Conservation (phyloP, 495 filamentous ascomycete genomes). For the Neurospora terricola region DNA sequence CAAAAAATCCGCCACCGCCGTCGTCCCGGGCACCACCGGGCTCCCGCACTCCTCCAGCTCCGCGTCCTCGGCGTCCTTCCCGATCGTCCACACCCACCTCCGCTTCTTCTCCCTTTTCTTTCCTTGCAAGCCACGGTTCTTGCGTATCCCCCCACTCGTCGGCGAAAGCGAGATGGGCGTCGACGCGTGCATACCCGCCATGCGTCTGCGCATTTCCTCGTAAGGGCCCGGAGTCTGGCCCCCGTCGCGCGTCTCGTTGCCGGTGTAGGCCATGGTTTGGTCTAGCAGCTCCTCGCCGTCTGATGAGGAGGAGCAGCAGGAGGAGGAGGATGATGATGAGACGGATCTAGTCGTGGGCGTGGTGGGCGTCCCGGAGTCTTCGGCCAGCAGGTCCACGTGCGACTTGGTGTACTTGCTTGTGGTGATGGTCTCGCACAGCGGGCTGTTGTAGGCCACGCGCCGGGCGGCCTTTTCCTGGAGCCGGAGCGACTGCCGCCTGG, state of each 20-base stretch:
- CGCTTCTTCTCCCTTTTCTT: conserved; percentile 41
- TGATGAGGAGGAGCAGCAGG: conserved; percentile 12
- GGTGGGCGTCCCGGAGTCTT: conserved; percentile 36
- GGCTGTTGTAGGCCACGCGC: conserved; percentile 45
- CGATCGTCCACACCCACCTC: conserved; percentile 45
- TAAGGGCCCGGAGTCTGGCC: conserved; percentile 48
- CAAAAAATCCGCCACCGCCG: too few species aligned
- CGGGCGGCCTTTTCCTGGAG: conserved; percentile 36
- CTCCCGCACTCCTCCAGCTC: conserved; percentile 27
- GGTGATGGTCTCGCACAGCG: conserved; percentile 44
- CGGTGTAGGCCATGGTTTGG: conserved; percentile 36
- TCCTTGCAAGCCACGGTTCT: conserved; percentile 22
- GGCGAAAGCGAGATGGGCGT: conserved; percentile 22
- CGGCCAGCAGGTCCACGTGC: conserved; percentile 43
- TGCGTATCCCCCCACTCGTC: conserved; percentile 27
- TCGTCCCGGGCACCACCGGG: conserved; percentile 18
- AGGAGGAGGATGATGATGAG: conserved; percentile 5
- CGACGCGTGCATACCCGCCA: conserved; percentile 34
- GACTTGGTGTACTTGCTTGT: conserved; percentile 45
- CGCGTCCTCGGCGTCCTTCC: conserved; percentile 34
- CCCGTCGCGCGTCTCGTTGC: conserved; percentile 40
- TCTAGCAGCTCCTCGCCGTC: conserved; percentile 30
- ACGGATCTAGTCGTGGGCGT: conserved; percentile 20
- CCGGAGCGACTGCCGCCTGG: conserved; percentile 36
- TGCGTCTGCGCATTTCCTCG: conserved; percentile 45